Evolutionary conservation across 108 stramenopile species (phyloP).

Genomic region (Pseudonitzschia multistriata): DNA sequence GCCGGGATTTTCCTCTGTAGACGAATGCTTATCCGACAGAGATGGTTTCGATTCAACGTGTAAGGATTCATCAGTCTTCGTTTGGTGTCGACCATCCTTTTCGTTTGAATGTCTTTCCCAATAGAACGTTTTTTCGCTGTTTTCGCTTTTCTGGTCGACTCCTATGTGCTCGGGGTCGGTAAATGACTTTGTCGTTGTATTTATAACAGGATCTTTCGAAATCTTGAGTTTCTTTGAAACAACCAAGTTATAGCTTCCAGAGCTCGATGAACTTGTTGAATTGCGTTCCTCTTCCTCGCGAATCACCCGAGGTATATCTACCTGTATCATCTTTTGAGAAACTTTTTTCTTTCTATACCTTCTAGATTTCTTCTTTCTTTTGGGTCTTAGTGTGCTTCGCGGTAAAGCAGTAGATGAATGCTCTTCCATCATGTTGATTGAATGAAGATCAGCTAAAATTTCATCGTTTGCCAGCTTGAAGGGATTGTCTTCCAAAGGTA

Average conservation of each 20-base stretch:
- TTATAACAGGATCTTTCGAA: no score
- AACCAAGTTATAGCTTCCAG: no score
- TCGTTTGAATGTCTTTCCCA: not conserved
- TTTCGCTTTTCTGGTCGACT: not conserved
- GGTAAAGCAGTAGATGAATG: not conserved
- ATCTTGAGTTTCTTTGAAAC: no score
- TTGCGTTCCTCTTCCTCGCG: not conserved
- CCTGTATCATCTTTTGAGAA: not conserved
- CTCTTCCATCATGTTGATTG: not conserved
- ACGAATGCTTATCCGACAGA: not conserved
- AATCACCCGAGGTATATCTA: not conserved
- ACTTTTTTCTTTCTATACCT: constrained; percentile 1
- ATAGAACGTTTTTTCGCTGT: not conserved
- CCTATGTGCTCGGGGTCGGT: not conserved
- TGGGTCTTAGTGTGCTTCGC: not conserved
- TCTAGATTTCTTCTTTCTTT: not conserved
- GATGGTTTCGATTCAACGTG: not conserved
- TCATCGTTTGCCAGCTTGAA: not conserved
- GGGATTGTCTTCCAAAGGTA: not conserved
- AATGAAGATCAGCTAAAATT: not conserved
- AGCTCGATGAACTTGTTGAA: constrained; percentile 1
- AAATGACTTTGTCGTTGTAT: not conserved
- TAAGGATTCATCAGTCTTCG: not conserved
- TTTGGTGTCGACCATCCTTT: not conserved
- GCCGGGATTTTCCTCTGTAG: not conserved